A percentile compares a stretch with the other conserved stretches of the same genome.
phyloP scores from a whole-genome alignment of 371 early-diverging fungal species.

The Massospora cicadina region DNA sequence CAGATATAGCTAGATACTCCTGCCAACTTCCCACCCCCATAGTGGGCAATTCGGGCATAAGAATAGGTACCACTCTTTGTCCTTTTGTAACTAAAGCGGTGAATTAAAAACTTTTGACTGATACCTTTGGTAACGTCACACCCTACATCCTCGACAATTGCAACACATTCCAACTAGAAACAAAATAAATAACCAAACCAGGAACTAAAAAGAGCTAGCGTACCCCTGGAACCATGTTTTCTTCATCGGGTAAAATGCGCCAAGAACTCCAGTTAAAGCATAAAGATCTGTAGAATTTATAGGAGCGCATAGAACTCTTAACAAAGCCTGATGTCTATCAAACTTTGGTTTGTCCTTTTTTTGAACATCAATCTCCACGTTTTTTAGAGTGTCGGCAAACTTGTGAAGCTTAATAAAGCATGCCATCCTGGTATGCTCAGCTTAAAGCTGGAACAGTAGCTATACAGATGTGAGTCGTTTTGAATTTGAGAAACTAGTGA shows the following conservation, averaged over 20 bases:
- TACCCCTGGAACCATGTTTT: slow-evolving; percentile 4
- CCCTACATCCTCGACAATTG: slow-evolving; percentile 1
- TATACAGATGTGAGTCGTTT: too few species aligned
- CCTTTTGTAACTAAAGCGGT: not conserved
- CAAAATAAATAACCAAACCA: not conserved
- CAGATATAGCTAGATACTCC: not conserved
- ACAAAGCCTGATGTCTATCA: not conserved
- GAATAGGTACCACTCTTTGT: not conserved
- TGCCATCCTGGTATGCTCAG: too few species aligned
- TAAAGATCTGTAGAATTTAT: slow-evolving; percentile 5
- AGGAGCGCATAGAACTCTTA: not conserved
- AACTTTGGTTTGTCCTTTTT: not conserved
- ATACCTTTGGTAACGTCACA: not conserved
- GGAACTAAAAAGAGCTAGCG: not conserved
- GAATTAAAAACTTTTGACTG: not conserved
- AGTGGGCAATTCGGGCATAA: not conserved
- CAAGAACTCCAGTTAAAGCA: not conserved
- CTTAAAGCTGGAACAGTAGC: too few species aligned
- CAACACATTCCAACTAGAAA: slow-evolving; percentile 7
- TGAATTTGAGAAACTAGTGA: too few species aligned
- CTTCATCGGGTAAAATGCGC: not conserved
- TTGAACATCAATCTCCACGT: not conserved
- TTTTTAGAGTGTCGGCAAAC: not conserved
- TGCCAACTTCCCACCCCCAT: not conserved
- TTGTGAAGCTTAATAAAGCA: not conserved